Base-by-base conservation (phyloP, 2,329 filamentous ascomycete genomes). In the Arthrobotrys pseudoclavata region DNA sequence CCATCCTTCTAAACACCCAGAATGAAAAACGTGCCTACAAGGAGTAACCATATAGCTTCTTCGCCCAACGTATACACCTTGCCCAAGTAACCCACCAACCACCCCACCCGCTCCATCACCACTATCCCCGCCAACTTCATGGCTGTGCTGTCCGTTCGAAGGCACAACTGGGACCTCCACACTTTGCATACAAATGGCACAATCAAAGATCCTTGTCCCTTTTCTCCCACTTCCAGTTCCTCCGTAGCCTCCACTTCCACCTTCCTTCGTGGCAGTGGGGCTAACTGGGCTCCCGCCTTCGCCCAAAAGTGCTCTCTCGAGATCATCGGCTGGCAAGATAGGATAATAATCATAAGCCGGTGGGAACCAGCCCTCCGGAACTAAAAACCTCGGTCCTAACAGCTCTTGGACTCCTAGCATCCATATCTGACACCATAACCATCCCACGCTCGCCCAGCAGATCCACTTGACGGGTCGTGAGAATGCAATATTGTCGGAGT, bases 21-120 rank as follows among this genome's bases (percentile, higher is more conserved):
- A 96, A 83, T 99, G 96, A 83, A 99, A 99, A 60, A 98, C 94
- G 85, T 99, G 96, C 69, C 94, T 87, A 84, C 96, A 99, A 57
- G 96, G 96, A 71, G 96, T 99, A 22, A 98, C 93, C 96, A 99
- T 99, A 84, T 98, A 98, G 81, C 89, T 87, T 61, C 94, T 88
- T 77, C 95, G 87, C 34, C 92, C 92, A 80, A 98, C 72, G 22
- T 76, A 76, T 13, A 76, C 72, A 18, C 60, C 60, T 37, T 76
- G 69, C 53, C 75, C 75, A 29, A 78, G 86, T 69, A 97, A 88
- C 31, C 90, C 90, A 0, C 89, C 85, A 72, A 90, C 87, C 34
- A 88, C 87, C 52, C 86, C 86, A 20, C 80, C 83, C 15, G 48
- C 50, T 15, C 22, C 52, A 18, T 52, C 57, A n/a, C 55, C 71